Evolutionary conservation across 176 grass and related monocot species (phyloP), one percentile per base, ranked within the genome.

Genomic region (Lolium multiflorum): DNA sequence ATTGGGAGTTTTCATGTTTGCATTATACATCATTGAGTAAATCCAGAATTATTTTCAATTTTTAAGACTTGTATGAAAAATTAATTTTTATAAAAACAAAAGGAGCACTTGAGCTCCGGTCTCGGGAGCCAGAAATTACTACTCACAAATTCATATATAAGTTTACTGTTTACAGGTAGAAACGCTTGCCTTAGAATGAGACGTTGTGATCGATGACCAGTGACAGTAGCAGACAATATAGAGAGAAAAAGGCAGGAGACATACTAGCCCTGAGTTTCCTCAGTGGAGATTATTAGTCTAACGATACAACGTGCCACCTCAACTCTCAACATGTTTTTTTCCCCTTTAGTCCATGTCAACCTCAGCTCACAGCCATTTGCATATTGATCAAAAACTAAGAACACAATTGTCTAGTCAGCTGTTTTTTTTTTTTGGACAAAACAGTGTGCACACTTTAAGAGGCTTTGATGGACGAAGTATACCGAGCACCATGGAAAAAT

Each of bases 351-450:
- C n/a, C 83, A 25, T 85, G 59, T 77, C 59, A 66, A 38, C 28
- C 28, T 63, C 59, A 67, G 64, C 59, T 66, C 47, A 44, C 31
- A 24, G 73, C 48, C 73, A 76, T 76, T 52, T 76, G 48, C 47
- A 76, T 54, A 54, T 76, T 52, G 73, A 48, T 41, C 17, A 17
- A 43, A 70, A 20, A 70, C 25, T 74, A 74, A 47, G 44, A 63
- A 63, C 7, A 48, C 10, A 14, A 52, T 10, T 54, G 73, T 26
- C 71, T 31, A 35, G 24, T 31, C 73, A 52, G 14, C 73, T 76
- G 47, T 28, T 35, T 35, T 35, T 35, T 35, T 2, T 28, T 52
- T 74, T 44, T 54, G 3, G 15, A 52, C 14, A 14, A 31, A 14
- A 76, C 24, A 22, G 11, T 14, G 43, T 72, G 41, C 41, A 72